Evolutionary conservation across 805 yeast genomes (phyloP), one percentile per base, ranked within the genome.

Genomic region (Kodamaea sagamina): DNA sequence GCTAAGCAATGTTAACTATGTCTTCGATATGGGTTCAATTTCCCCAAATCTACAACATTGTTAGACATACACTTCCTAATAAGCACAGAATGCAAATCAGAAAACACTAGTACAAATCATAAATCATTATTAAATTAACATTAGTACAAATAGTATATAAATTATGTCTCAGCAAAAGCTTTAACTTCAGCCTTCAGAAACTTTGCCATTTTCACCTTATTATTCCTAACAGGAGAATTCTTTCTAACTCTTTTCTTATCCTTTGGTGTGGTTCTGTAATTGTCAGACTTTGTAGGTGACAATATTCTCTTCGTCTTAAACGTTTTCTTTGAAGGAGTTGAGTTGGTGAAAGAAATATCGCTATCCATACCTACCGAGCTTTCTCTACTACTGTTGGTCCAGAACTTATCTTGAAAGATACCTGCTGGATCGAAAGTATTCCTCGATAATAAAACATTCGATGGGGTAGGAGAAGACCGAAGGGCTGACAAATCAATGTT

Each of bases 221-320:
- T 16, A 29, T 9, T 12, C 34, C 34, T 29, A 13, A 18, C 32
- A n/a, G 12, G 35, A 8, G 44, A 32, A 7, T 27, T 18, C 42
- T 32, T 37, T 24, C 39, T 43, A 32, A 41, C 39, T 18, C 17
- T 18, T 26, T 47, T 43, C 50, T 47, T 48, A 27, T 43, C 52
- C 36, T 48, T 43, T 37, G 42, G 17, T 45, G 44, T 38, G 19
- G 43, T 37, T 35, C 41, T 43, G 47, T 46, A 46, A 34, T 48
- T 41, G 32, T 40, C 36, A 17, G 28, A 42, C 21, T 38, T 41
- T 35, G 48, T 29, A 17, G 45, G 43, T 11, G 42, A 29, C 42
- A 46, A 43, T 5, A 42, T 25, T 21, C 39, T 32, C 28, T 31
- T 36, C 28, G 26, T 31, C 7, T 24, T 26, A 8, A 21, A 15